Evolutionary conservation across 108 stramenopile species (phyloP), one percentile per base, ranked within the genome.

Genomic region (Skeletonema costatum): DNA sequence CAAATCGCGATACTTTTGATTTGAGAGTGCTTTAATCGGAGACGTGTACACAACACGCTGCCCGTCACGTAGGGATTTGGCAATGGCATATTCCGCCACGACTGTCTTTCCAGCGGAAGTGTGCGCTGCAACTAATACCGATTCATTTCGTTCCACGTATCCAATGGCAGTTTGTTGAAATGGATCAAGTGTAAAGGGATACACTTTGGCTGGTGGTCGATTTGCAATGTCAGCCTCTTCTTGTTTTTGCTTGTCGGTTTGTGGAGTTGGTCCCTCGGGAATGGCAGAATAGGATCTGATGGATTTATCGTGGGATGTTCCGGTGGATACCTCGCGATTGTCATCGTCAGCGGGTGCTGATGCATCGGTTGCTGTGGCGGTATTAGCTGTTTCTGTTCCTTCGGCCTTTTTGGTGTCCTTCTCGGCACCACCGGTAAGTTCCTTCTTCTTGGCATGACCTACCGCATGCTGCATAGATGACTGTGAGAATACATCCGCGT

Each of bases 1-100:
- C 76, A 99, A 84, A 80, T 99, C 99, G 29, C 99, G 74, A 80
- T 96, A 99, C 81, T 99, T 99, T 78, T 99, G 99, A 85, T 99
- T 99, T 77, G 78, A 82, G 19, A 99, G 78, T 7, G 99, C 99
- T 85, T 99, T 99, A 87, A 99, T 99, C 6, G 99, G 99, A 31
- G 94, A 95, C 2, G 99, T 99, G 86, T 99, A 99, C 32, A 99
- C 91, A 31, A 99, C 98, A 51, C 99, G 90, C 73, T 97, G 95
- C 11, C 93, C 91, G 50, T 98, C 93, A 19, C 94, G 86, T 1
- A 99, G 74, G 10, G 97, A 87, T 82, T 97, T 97, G 50, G 99
- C 99, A 63, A 99, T 98, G 33, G 99, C 98, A 70, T 99, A 99
- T 66, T 95, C 94, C 10, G 94, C 94, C 25, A 89, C 88, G 50